A percentile compares a stretch with the other conserved stretches of the same genome.
These are phyloP conservation scores for Epichloe aotearoae DNA, from an alignment of 2,329 filamentous ascomycete genomes.

Conservation along the genomic window DNA sequence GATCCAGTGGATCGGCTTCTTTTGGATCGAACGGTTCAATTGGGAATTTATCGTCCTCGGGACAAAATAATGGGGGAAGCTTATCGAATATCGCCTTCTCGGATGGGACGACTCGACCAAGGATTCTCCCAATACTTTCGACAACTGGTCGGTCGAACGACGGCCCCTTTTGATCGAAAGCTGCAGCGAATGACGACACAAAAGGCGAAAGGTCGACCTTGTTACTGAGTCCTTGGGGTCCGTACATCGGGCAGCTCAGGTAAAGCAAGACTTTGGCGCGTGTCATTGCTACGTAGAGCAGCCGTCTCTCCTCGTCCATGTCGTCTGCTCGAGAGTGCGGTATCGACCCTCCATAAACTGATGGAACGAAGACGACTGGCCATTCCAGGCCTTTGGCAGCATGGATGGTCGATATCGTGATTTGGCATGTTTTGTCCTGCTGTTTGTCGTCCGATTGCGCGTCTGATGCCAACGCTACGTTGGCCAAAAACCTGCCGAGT, in stretches of 20 bases:
- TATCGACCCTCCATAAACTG: slow-evolving; percentile 79
- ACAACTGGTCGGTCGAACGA: slow-evolving; percentile 51
- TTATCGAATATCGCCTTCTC: slow-evolving; percentile 39
- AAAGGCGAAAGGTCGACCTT: slow-evolving; percentile 60
- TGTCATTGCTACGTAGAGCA: slow-evolving; percentile 96
- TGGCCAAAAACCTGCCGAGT: slow-evolving; percentile 73
- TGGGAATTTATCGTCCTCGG: slow-evolving; percentile 58
- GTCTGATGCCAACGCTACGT: slow-evolving; percentile 75
- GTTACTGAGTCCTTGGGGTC: slow-evolving; percentile 42
- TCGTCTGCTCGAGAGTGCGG: slow-evolving; percentile 82
- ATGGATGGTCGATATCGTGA: slow-evolving; percentile 93
- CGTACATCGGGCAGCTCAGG: slow-evolving; percentile 63
- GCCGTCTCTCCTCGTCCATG: slow-evolving; percentile 69
- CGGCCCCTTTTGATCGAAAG: slow-evolving; percentile 51
- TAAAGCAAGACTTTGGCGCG: slow-evolving; percentile 78
- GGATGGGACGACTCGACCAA: slow-evolving; percentile 48
- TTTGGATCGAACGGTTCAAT: slow-evolving; percentile 40
- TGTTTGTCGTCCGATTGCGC: slow-evolving; percentile 50
- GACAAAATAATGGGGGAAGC: slow-evolving; percentile 40
- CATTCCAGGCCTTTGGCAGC: slow-evolving; percentile 93
- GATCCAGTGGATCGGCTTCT: slow-evolving; percentile 11
- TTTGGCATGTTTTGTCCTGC: slow-evolving; percentile 43
- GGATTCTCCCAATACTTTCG: slow-evolving; percentile 55
- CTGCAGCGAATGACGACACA: slow-evolving; percentile 35
- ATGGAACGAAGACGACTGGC: slow-evolving; percentile 89